Evolutionary conservation across 192 early-diverging fungal species (phyloP).

Genomic region (Coemansia sp.): DNA sequence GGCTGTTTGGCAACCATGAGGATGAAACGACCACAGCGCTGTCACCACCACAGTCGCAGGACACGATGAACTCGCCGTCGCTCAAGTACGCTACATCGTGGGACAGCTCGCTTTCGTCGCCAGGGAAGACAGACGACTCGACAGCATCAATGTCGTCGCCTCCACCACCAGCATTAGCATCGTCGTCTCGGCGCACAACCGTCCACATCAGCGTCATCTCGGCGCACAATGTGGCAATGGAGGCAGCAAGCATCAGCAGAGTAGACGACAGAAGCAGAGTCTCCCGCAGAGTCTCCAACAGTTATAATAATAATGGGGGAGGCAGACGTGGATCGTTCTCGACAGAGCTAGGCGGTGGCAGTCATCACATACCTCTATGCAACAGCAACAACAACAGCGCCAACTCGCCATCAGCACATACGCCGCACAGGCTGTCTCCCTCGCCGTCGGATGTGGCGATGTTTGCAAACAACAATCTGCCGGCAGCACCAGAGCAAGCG

Average conservation of each 20-base stretch:
- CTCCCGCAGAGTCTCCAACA: constrained; percentile 6
- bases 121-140: constrained; percentile 1
- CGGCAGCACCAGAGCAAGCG: not conserved
- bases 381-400: constrained; percentile 13
- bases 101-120: constrained; percentile 10
- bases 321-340: constrained; percentile 29
- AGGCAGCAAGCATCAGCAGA: not conserved
- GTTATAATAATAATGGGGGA: constrained; percentile 3
- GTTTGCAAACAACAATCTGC: constrained; percentile 21
- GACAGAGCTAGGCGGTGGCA: constrained; percentile 8
- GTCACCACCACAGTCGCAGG: constrained; percentile 17
- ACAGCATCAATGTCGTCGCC: not conserved
- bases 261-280: not conserved
- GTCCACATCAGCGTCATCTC: constrained; percentile 46
- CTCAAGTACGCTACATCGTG: not conserved
- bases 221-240: constrained; percentile 25
- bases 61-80: constrained; percentile 3
- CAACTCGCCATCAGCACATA: not conserved
- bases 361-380: not conserved
- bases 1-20: not conserved
- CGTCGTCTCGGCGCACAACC: constrained; percentile 23
- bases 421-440: constrained; percentile 28
- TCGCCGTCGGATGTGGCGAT: constrained; percentile 47
- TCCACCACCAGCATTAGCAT: not conserved
- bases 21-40: constrained; percentile 4